phyloP scores from a whole-genome alignment of 805 yeast species.

The Wickerhamiella australiensis region DNA sequence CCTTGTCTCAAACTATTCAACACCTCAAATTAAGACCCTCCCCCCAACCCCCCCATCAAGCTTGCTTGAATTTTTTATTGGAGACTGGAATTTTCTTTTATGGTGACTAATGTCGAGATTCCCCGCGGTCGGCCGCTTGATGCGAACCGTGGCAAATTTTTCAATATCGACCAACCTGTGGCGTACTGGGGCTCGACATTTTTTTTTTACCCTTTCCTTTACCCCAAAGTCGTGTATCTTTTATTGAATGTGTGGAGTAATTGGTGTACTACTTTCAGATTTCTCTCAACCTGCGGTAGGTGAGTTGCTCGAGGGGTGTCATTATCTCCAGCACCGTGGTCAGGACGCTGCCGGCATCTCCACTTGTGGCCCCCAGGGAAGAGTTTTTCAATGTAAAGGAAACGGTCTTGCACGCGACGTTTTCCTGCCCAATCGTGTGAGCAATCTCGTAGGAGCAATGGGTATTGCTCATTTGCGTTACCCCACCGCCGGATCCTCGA shows the following conservation, averaged over 20 bases:
- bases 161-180: neutral
- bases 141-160: neutral
- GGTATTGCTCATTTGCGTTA: slow-evolving; percentile 90
- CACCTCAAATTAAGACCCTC: no score
- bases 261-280: slow-evolving; percentile 77
- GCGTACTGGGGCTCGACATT: neutral
- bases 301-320: slow-evolving; percentile 82
- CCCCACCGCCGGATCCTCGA: slow-evolving; percentile 94
- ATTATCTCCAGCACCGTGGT: slow-evolving; percentile 91
- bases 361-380: slow-evolving; percentile 86
- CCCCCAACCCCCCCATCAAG: no score
- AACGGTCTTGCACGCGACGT: slow-evolving; percentile 98
- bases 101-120: no score
- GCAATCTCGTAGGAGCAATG: slow-evolving; percentile 78
- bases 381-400: slow-evolving; percentile 95
- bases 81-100: no score
- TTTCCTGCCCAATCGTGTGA: slow-evolving; percentile 71
- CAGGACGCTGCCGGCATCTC: slow-evolving; percentile 99
- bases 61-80: no score
- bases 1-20: no score
- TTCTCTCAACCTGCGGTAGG: slow-evolving; percentile 65
- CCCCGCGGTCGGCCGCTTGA: no score
- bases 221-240: no score
- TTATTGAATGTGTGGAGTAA: slow-evolving; percentile 86
- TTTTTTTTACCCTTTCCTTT: no score